Base-by-base conservation (phyloP, 2,329 filamentous ascomycete genomes). In the Aspergillus proliferans region DNA sequence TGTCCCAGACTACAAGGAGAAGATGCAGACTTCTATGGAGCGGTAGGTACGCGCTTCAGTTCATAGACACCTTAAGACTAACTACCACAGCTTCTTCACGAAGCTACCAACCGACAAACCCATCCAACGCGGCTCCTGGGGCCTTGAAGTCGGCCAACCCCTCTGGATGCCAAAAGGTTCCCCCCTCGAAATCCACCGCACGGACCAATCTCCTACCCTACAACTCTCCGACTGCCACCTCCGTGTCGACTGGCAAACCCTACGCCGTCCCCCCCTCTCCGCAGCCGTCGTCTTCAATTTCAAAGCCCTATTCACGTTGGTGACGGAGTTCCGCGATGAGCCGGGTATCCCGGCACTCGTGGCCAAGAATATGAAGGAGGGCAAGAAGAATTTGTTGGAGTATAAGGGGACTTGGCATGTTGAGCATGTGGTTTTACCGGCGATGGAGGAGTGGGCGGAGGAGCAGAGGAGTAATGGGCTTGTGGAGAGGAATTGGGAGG, bases 1-100 rank as follows among this genome's bases (percentile, higher is more conserved):
- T 0, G 85, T 95, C 19, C 88, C 89, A 0, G 87, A 93, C 59
- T 94, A 92, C 66, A 87, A 87, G 56, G 85, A 88, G 64, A 94
- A 91, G 72, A 90, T 94, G 86, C 80, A 86, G 34, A 86, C 89
- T 54, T 90, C 86, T 38, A 91, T 95, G 85, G 88, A 94, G 60
- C 77, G 87, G 80, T 88, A 70, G 45, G 78, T 41, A 15, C 15
- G 15, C 15, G 15, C 15, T 15, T 15, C 15, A 15, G 15, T 15
- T 15, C 15, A 15, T 15, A 15, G 15, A 15, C 15, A 15, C 15
- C 15, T 15, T 1, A 15, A 15, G 15, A n/a, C 5, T 21, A 19
- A 6, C 15, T 22, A 14, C 10, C 10, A 18, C 44, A 87, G 86
- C n/a, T 93, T 83, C 68, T 94, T 95, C 62, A 81, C 84, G 26